Evolutionary conservation across 73 alveolate genomes (phyloP).

Genomic region (Blepharisma stoltei): DNA sequence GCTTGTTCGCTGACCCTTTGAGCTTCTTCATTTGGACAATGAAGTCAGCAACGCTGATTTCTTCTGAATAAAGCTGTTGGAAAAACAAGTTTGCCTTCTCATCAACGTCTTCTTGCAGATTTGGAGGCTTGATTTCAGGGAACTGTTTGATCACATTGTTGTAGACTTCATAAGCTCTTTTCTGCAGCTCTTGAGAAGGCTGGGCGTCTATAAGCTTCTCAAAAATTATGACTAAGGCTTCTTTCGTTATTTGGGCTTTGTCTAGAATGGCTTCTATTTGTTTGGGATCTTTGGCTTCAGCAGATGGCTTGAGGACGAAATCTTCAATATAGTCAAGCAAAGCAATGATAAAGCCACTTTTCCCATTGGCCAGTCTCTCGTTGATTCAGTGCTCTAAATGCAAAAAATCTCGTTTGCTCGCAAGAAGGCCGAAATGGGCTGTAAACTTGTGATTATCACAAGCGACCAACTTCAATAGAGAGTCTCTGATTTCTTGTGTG

Average conservation of each 20-base stretch:
- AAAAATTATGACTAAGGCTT: slow-evolving; percentile 77
- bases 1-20: slow-evolving; percentile 66
- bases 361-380: slow-evolving; percentile 75
- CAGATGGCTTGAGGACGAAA: slow-evolving; percentile 69
- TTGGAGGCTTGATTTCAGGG: slow-evolving; percentile 68
- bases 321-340: slow-evolving; percentile 85
- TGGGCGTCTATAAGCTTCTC: slow-evolving; percentile 67
- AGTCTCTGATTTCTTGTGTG: slow-evolving; percentile 83
- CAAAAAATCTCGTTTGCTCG: slow-evolving; percentile 95
- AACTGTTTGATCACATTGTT: slow-evolving; percentile 60
- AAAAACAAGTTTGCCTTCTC: slow-evolving; percentile 85
- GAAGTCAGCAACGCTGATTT: slow-evolving; percentile 71
- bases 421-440: slow-evolving; percentile 89
- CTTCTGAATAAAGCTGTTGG: slow-evolving; percentile 84
- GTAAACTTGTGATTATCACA: slow-evolving; percentile 90
- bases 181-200: slow-evolving; percentile 57
- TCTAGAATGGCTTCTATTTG: slow-evolving; percentile 72
- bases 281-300: slow-evolving; percentile 45
- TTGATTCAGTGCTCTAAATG: slow-evolving; percentile 93
- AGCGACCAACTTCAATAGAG: slow-evolving; percentile 80
- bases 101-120: slow-evolving; percentile 80
- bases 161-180: slow-evolving; percentile 54
- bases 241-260: slow-evolving; percentile 83
- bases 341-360: slow-evolving; percentile 85
- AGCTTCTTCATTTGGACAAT: slow-evolving; percentile 70